These are phyloP conservation scores for Plasmodium relictum DNA, from an alignment of 169 alveolate species.

Conservation along the genomic window DNA sequence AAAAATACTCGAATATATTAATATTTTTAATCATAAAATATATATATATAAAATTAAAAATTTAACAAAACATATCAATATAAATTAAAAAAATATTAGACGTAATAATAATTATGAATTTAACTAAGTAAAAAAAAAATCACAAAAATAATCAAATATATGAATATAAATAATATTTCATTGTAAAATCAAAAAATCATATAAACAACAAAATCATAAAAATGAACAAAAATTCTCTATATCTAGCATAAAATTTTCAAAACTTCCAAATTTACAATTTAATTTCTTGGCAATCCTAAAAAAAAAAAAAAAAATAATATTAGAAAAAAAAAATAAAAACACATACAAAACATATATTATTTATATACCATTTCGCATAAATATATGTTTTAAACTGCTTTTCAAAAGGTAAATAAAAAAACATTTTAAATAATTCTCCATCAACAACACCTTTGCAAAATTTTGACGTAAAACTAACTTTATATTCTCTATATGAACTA, in stretches of 20 bases:
- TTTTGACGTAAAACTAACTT: constrained; percentile 26
- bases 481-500: constrained; percentile 31
- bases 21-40: neutral
- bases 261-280: constrained; percentile 67
- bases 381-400: constrained; percentile 43
- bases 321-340: neutral
- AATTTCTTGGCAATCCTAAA: constrained; percentile 59
- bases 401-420: constrained; percentile 62
- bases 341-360: neutral
- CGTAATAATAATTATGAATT: neutral
- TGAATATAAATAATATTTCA: no score
- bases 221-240: constrained; percentile 63
- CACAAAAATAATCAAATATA: neutral
- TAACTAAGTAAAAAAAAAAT: neutral
- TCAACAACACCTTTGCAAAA: constrained; percentile 49
- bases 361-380: constrained; percentile 48
- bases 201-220: constrained; percentile 8
- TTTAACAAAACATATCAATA: no score
- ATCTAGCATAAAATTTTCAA: constrained; percentile 48
- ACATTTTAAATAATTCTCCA: constrained; percentile 58
- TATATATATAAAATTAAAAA: no score
- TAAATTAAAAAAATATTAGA: no score
- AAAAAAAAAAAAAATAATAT: neutral
- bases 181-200: no score
- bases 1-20: no score